phyloP scores from a whole-genome alignment of 2,329 filamentous ascomycete species.

The Sporothrix euskadiensis region DNA sequence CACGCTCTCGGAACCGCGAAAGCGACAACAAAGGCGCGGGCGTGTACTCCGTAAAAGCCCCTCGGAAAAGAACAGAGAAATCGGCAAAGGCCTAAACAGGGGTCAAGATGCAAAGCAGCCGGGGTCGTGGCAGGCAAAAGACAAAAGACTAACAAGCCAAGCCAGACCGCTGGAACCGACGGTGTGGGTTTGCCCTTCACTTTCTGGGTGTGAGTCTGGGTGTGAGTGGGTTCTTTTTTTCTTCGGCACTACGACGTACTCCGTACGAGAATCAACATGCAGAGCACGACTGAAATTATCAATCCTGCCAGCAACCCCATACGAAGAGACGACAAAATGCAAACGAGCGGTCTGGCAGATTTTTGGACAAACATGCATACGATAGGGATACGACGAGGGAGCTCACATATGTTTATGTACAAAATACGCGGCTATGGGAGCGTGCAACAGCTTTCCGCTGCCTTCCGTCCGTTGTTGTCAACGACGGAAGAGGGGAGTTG shows the following conservation, averaged over 20 bases:
- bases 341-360: background rate
- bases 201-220: background rate
- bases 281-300: background rate
- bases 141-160: background rate
- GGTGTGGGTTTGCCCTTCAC: background rate
- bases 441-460: background rate
- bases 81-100: background rate
- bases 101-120: background rate
- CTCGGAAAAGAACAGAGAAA: too few relatives aligned
- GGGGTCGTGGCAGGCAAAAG: background rate
- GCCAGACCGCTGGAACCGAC: constrained; percentile 18
- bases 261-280: background rate
- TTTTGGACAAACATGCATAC: background rate
- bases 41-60: background rate
- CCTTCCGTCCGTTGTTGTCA: background rate
- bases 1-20: background rate
- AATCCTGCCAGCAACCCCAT: background rate
- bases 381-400: too few relatives aligned
- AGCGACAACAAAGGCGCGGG: background rate
- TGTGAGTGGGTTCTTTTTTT: background rate
- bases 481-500: background rate
- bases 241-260: background rate
- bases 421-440: background rate
- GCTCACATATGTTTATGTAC: background rate
- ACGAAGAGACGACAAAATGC: background rate